Percentiles rank a stretch among this genome's conserved stretches.
These are phyloP conservation scores for Fusarium sp. DNA, from an alignment of 2,329 filamentous ascomycete species.

Conservation along the genomic window DNA sequence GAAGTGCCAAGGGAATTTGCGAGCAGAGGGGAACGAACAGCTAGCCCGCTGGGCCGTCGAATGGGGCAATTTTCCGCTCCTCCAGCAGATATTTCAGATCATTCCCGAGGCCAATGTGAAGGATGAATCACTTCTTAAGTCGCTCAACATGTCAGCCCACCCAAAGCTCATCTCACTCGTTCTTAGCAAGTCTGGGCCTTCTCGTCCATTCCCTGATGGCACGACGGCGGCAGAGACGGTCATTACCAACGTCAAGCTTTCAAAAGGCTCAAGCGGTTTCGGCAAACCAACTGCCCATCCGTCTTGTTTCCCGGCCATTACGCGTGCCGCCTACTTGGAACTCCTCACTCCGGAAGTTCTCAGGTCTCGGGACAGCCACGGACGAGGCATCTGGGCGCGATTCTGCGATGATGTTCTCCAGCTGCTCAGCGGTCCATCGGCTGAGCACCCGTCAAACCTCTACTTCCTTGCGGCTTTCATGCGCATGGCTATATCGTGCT, in stretches of 20 bases:
- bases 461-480: slow-evolving; percentile 35
- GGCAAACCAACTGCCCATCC: slow-evolving; percentile 41
- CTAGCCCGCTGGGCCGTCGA: slow-evolving; percentile 43
- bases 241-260: slow-evolving; percentile 45
- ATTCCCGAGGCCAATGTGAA: slow-evolving; percentile 24
- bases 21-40: slow-evolving; percentile 1
- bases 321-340: slow-evolving; percentile 17
- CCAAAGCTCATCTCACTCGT: slow-evolving; percentile 44
- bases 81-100: slow-evolving; percentile 35
- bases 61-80: slow-evolving; percentile 48
- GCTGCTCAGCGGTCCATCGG: slow-evolving; percentile 13
- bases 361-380: slow-evolving; percentile 28
- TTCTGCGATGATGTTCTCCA: slow-evolving; percentile 44
- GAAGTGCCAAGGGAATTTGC: slow-evolving; percentile 17
- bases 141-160: slow-evolving; percentile 47
- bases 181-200: slow-evolving; percentile 36
- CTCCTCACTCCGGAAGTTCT: slow-evolving; percentile 48
- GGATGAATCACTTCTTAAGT: slow-evolving; percentile 41
- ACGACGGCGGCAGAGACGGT: slow-evolving; percentile 51
- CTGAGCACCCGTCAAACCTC: slow-evolving; percentile 18
- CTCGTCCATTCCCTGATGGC: slow-evolving; percentile 34
- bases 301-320: slow-evolving; percentile 41
- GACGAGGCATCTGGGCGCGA: slow-evolving; percentile 46
- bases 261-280: neutral
- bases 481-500: slow-evolving; percentile 26